Evolutionary conservation across 768 basidiomycete species (phyloP).

Genomic region (Boletales sp.): DNA sequence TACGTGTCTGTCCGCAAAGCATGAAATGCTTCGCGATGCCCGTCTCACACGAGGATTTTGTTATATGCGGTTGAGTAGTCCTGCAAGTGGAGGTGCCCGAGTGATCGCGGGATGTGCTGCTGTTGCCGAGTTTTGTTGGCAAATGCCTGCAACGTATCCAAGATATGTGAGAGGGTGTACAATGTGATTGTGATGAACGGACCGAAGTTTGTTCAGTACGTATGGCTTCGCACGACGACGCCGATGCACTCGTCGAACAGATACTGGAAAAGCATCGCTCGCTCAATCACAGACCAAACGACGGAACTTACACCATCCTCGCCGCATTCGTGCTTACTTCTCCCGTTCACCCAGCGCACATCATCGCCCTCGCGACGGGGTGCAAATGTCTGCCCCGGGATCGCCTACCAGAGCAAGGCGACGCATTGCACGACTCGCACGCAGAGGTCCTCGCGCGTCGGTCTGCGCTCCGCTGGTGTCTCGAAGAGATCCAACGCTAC

Average conservation of each 20-base stretch:
- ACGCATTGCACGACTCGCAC: slow-evolving; percentile 84
- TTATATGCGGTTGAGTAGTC: too few species aligned
- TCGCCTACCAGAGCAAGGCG: slow-evolving; percentile 63
- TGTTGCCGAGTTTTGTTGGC: too few species aligned
- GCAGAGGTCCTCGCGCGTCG: slow-evolving; percentile 90
- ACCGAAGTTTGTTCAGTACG: neutral
- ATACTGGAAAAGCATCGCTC: slow-evolving; percentile 44
- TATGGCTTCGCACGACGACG: neutral
- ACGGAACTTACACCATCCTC: slow-evolving; percentile 59
- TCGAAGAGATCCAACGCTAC: slow-evolving; percentile 55
- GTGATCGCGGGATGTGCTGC: too few species aligned
- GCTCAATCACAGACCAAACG: slow-evolving; percentile 48
- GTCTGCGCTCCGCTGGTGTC: slow-evolving; percentile 72
- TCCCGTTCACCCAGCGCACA: slow-evolving; percentile 33
- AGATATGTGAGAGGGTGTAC: too few species aligned
- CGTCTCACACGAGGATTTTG: too few species aligned
- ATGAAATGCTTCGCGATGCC: too few species aligned
- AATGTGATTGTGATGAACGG: too few species aligned
- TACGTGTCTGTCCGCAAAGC: too few species aligned
- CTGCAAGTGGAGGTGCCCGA: too few species aligned
- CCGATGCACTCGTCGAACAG: slow-evolving; percentile 29
- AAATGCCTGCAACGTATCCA: too few species aligned
- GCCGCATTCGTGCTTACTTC: slow-evolving; percentile 54
- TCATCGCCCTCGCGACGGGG: slow-evolving; percentile 76
- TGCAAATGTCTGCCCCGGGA: slow-evolving; percentile 77